Evolutionary conservation across 306 rosid genomes (phyloP), one percentile per base, ranked within the genome.

Genomic region (cucumber (Cucumis sativus)): DNA sequence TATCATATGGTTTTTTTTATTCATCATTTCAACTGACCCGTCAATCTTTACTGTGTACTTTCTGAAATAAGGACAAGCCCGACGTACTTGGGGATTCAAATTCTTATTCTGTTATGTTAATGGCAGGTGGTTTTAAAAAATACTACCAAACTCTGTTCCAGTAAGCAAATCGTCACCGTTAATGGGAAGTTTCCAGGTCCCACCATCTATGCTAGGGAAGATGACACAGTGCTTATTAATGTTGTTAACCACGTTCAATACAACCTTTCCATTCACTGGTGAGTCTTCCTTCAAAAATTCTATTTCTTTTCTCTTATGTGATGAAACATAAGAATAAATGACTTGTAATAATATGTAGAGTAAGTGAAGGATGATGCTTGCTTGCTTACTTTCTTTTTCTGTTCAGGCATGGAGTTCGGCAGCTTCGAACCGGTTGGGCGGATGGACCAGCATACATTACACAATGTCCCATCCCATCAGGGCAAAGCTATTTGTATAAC

Each of bases 111-210:
- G 7, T n/a, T 23, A 74, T 77, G 23, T 51, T 45, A 2, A 28
- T 64, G 71, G 66, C 81, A 93, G 98, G 97, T 93, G 84, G 96
- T 90, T 76, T 18, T 78, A 58, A 88, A 71, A 79, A 90, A 87
- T 30, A 60, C 75, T 14, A 87, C 81, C 30, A 86, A 77, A 84
- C 80, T 91, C 45, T 93, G 98, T 79, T 87, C 94, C 14, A 81
- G 80, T 77, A 93, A 93, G 77, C 72, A 91, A 43, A 86, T 88
- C 18, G 89, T 93, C 16, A 93, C 98, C 0, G 68, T 93, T 9
- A 93, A 93, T 23, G 98, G 98, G 1, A 78, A 81, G 82, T 93
- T 91, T 75, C 98, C 98, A 0, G 98, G 98, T 41, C 97, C 98
- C 43, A 93, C 96, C 49, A 85, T 93, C 51, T 88, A 91, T 57